These are phyloP conservation scores for Sarcocystis neurona DNA, from an alignment of 169 alveolate species.

Conservation along the genomic window DNA sequence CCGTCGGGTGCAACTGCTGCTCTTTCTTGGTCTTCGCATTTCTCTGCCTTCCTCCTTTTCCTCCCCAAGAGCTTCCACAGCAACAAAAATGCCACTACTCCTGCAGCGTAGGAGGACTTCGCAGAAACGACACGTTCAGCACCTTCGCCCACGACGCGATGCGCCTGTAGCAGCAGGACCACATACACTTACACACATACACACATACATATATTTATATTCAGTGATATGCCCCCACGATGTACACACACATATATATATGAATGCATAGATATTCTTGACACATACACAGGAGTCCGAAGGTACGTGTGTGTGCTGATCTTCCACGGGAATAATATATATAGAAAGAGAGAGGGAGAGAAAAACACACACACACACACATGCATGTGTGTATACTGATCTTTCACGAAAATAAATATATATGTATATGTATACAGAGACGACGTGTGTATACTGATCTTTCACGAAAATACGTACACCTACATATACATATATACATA, in stretches of 20 bases:
- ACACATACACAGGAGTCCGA: no score
- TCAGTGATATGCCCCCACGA: no score
- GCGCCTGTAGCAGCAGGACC: neutral
- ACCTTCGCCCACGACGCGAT: constrained; percentile 4
- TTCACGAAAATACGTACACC: neutral
- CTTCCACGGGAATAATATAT: neutral
- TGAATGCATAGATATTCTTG: no score
- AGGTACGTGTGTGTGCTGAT: no score
- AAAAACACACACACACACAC: neutral
- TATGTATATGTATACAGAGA: neutral
- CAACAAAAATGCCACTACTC: no score
- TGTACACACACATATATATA: no score
- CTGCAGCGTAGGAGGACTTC: no score
- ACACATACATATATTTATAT: no score
- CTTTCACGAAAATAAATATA: neutral
- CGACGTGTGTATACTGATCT: neutral
- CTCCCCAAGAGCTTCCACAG: neutral
- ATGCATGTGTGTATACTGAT: neutral
- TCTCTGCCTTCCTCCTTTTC: neutral
- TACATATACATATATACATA: no score
- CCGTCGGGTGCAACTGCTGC: no score
- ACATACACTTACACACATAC: no score
- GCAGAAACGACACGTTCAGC: neutral
- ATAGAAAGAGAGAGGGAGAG: neutral
- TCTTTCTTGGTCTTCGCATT: neutral